Conservation (phyloP, 139 green algal species). For the Chlamydomonas urium region DNA sequence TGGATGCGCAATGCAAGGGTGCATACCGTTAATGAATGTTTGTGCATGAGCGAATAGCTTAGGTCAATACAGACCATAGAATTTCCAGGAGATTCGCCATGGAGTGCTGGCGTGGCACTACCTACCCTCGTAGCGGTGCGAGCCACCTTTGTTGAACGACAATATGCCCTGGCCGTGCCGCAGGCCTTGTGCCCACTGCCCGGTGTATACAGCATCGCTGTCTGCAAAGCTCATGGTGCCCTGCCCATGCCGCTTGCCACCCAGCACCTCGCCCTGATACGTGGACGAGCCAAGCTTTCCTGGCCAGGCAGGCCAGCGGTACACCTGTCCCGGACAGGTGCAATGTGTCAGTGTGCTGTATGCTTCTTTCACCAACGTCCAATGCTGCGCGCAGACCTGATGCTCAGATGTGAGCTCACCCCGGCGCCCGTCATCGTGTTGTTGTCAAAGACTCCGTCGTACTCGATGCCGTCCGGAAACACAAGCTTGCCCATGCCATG, state of each 20-base stretch:
- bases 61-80: no score
- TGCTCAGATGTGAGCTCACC: no score
- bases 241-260: constrained; percentile 44
- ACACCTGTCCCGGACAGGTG: constrained; percentile 30
- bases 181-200: constrained; percentile 46
- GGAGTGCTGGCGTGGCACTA: no score
- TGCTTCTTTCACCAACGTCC: no score
- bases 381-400: no score
- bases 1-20: constrained; percentile 19
- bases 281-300: no score
- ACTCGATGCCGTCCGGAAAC: constrained; percentile 53
- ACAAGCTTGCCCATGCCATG: constrained; percentile 45
- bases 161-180: constrained; percentile 58
- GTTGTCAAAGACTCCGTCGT: constrained; percentile 39
- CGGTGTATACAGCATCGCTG: constrained; percentile 44
- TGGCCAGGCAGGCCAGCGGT: constrained; percentile 38
- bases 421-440: constrained; percentile 46
- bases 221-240: constrained; percentile 44
- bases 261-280: constrained; percentile 47
- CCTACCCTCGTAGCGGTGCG: constrained; percentile 36
- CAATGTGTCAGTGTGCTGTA: neutral
- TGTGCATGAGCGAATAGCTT: no score
- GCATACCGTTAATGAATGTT: no score
- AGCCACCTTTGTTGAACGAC: constrained; percentile 34
- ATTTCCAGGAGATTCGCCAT: no score